Conservation (phyloP, 345 rosid genomes). For the Camelina neglecta region DNA sequence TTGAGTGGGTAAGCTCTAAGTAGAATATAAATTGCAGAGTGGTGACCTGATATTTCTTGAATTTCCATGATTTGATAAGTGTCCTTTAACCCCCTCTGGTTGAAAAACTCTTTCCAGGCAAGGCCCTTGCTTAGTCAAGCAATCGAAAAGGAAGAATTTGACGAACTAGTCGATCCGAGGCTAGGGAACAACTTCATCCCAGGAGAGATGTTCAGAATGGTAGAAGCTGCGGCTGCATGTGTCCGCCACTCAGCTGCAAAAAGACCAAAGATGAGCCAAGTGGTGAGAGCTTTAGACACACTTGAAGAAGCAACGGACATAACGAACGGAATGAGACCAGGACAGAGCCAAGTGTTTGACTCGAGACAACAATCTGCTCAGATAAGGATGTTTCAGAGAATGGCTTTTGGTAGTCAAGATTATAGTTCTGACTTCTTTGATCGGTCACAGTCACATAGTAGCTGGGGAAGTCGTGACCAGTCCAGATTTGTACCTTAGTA, state of each 20-base stretch:
- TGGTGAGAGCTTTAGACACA: slow-evolving; percentile 86
- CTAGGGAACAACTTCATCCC: slow-evolving; percentile 64
- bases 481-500: slow-evolving; percentile 51
- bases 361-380: slow-evolving; percentile 91
- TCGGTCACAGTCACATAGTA: slow-evolving; percentile 66
- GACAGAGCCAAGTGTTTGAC: slow-evolving; percentile 79
- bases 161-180: slow-evolving; percentile 69
- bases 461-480: slow-evolving; percentile 81
- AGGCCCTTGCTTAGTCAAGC: slow-evolving; percentile 83
- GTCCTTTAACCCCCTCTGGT: not conserved
- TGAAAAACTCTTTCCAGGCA: slow-evolving; percentile 58
- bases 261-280: slow-evolving; percentile 98
- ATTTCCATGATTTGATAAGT: not conserved
- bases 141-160: slow-evolving; percentile 73
- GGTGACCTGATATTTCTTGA: not conserved
- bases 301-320: slow-evolving; percentile 72
- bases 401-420: slow-evolving; percentile 97
- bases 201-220: slow-evolving; percentile 86
- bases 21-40: not conserved
- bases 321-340: slow-evolving; percentile 91
- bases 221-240: slow-evolving; percentile 98
- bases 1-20: slow-evolving; percentile 76
- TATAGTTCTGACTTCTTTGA: slow-evolving; percentile 73
- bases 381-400: slow-evolving; percentile 86
- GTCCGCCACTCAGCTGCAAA: slow-evolving; percentile 87